Evolutionary conservation across 352 stramenopile species (phyloP).

Genomic region (Ophiocytium majus): DNA sequence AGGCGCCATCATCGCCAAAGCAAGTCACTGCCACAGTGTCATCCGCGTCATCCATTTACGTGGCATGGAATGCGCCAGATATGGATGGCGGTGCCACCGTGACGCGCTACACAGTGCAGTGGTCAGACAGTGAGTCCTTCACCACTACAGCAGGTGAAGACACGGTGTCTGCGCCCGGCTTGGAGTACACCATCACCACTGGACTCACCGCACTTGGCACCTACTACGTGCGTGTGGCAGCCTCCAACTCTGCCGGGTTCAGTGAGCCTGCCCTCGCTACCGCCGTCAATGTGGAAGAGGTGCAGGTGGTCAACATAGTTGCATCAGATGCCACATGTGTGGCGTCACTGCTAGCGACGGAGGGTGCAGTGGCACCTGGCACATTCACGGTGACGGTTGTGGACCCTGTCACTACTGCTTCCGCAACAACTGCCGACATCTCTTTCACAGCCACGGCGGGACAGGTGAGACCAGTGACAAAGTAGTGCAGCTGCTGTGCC

Average conservation of each 20-base stretch:
- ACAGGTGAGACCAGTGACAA: too few species aligned
- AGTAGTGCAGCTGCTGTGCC: too few species aligned
- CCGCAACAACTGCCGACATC: neutral
- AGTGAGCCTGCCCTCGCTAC: conserved; percentile 60
- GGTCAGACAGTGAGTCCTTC: conserved; percentile 77
- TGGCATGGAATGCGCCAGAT: conserved; percentile 79
- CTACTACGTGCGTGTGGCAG: conserved; percentile 75
- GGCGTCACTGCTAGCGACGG: neutral
- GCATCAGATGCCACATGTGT: neutral
- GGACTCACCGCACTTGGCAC: neutral
- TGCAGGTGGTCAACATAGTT: neutral
- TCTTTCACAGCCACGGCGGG: neutral
- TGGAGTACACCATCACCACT: conserved; percentile 32
- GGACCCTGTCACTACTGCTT: neutral
- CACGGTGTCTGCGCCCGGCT: conserved; percentile 22
- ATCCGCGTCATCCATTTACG: conserved; percentile 65
- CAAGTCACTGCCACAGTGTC: conserved; percentile 59
- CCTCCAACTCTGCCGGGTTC: conserved; percentile 76
- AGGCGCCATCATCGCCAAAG: conserved; percentile 56
- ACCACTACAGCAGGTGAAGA: conserved; percentile 38
- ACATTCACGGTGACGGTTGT: neutral
- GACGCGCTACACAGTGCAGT: conserved; percentile 79
- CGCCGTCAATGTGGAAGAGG: conserved; percentile 16
- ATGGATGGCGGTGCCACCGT: conserved; percentile 75
- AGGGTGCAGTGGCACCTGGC: neutral